These are phyloP conservation scores for Talaromyces ruber DNA, from an alignment of 495 filamentous ascomycete genomes.

Conservation along the genomic window DNA sequence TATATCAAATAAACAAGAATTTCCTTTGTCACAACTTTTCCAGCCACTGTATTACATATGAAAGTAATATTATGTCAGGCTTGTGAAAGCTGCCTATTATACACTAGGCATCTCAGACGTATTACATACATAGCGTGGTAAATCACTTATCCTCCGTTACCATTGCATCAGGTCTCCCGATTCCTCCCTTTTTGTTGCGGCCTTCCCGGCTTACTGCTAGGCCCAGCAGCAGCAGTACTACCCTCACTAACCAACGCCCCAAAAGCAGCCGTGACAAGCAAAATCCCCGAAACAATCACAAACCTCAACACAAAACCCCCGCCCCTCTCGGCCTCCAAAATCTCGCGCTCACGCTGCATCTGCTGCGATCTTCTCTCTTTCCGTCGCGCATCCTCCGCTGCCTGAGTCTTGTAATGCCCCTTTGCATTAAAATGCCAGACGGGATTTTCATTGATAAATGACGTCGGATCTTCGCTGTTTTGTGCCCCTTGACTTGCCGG, in stretches of 20 bases:
- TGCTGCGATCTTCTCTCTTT: constrained; percentile 6
- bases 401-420: constrained; percentile 60
- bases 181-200: neutral
- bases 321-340: constrained; percentile 13
- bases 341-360: constrained; percentile 14
- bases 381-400: constrained; percentile 50
- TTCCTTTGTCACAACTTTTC: neutral
- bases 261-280: constrained; percentile 19
- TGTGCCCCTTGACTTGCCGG: neutral
- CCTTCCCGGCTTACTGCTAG: neutral
- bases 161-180: neutral
- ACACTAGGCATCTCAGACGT: neutral
- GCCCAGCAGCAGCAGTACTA: neutral
- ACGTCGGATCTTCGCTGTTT: constrained; percentile 30
- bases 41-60: neutral
- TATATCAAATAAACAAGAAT: constrained; percentile 5
- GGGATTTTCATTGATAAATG: constrained; percentile 41
- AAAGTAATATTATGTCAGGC: neutral
- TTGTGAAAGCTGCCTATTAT: neutral
- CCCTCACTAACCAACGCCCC: constrained; percentile 8
- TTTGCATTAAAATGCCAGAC: constrained; percentile 57
- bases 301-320: constrained; percentile 39
- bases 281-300: constrained; percentile 28
- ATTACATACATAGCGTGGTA: neutral
- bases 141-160: neutral